Evolutionary conservation across 1,284 basidiomycete genomes (phyloP), one percentile per base, ranked within the genome.

Genomic region (Leccinum pseudoinsigne): DNA sequence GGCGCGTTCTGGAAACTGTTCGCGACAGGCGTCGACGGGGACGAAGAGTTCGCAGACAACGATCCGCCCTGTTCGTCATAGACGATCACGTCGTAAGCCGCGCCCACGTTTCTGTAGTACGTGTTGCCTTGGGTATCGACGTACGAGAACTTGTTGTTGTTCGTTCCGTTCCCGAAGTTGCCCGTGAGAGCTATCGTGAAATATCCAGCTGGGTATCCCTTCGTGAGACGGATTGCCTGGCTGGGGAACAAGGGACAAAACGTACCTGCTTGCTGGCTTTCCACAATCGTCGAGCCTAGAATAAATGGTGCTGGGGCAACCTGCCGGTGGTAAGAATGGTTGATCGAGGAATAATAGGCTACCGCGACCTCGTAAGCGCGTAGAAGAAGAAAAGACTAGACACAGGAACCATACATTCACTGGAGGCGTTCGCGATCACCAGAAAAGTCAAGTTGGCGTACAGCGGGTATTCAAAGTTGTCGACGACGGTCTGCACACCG

Each of bases 271-370:
- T 81, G 72, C 71, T 92, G 90, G 42, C 78, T 82, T 63, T 87
- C 82, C 4, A 72, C 64, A 42, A 88, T 90, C 6, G 81, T 83
- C 4, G 86, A 87, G 5, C 81, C 80, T 1, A 84, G 72, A 58
- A 84, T 81, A 67, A 89, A 84, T 2, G 88, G 86, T 53, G 80
- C 79, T 1, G 88, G 88, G 14, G 82, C 71, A 42, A 87, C 75
- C 14, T 78, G 76, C 18, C 89, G 84, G 61, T 84, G 75, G 70
- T 90, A 92, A 1, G 85, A 87, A 69, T 91, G 89, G 68, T 92
- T 88, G 66, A 92, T 82, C 8, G 73, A 70, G 2, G 83, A 78
- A 57, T 77, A 77, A 47, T 47, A 47, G 68, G 83, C 87, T 90
- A 60, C 0, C 53, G 23, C 38, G 4, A 8, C 18, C 4, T 38